Evolutionary conservation across 1,139 yeast species (phyloP).

Genomic region (Kodamaea suecica): DNA sequence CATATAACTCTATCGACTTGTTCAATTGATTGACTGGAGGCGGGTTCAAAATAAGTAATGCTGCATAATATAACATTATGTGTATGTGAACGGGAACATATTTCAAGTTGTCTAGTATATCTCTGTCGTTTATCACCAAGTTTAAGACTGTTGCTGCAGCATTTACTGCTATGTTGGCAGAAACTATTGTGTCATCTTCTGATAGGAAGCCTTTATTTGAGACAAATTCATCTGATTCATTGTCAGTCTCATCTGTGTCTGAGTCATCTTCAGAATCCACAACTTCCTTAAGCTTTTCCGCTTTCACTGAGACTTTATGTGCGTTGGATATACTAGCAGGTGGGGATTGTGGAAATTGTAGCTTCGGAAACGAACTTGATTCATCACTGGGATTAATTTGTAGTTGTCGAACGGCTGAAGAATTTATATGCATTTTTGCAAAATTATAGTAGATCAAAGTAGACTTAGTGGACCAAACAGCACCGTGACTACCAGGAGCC

Average conservation of each 20-base stretch:
- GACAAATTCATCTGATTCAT: constrained; percentile 27
- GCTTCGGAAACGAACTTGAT: constrained; percentile 37
- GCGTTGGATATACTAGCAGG: neutral
- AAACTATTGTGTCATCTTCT: constrained; percentile 34
- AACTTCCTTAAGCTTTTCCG: constrained; percentile 2
- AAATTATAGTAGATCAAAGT: constrained; percentile 69
- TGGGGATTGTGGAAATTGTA: neutral
- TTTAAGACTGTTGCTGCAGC: constrained; percentile 66
- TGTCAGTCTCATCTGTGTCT: constrained; percentile 27
- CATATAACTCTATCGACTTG: constrained; percentile 16
- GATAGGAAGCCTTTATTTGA: constrained; percentile 36
- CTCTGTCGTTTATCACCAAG: constrained; percentile 57
- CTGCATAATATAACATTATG: constrained; percentile 68
- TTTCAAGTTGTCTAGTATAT: constrained; percentile 53
- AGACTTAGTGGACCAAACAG: constrained; percentile 70
- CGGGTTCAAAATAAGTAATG: constrained; percentile 53
- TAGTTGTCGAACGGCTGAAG: constrained; percentile 49
- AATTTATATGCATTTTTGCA: constrained; percentile 73
- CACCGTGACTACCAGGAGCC: constrained; percentile 57
- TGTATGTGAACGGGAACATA: constrained; percentile 72
- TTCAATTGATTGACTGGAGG: constrained; percentile 31
- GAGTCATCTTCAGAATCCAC: constrained; percentile 23
- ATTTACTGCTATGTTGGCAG: constrained; percentile 51
- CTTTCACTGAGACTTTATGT: constrained; percentile 8
- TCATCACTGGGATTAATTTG: constrained; percentile 33